phyloP scores from a whole-genome alignment of 345 rosid species.

The Combretum micranthum region DNA sequence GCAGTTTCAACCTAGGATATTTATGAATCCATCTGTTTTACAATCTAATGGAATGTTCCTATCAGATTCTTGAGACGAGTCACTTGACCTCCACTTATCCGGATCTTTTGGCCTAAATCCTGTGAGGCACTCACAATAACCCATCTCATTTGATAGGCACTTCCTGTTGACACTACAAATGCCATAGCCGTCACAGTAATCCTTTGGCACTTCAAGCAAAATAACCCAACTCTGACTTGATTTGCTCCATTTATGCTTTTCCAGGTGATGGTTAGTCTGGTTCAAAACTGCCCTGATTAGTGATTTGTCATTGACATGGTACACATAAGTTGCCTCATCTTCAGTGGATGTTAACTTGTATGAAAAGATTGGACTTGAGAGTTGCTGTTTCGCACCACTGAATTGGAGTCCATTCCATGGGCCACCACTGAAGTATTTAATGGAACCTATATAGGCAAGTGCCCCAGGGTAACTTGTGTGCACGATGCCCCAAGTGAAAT shows the following conservation, averaged over 20 bases:
- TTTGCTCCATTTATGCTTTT: slow-evolving; percentile 5
- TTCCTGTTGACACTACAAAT: slow-evolving; percentile 14
- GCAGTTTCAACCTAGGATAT: slow-evolving; percentile 24
- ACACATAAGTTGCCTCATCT: slow-evolving; percentile 15
- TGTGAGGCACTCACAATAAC: background rate
- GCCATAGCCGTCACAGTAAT: slow-evolving; percentile 16
- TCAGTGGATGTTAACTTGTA: slow-evolving; percentile 8
- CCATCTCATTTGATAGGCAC: background rate
- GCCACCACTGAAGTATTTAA: slow-evolving; percentile 12
- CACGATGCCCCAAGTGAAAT: slow-evolving; percentile 12
- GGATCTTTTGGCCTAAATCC: background rate
- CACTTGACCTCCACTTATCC: slow-evolving; percentile 19
- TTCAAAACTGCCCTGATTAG: background rate
- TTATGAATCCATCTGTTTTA: slow-evolving; percentile 24
- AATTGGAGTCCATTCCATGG: slow-evolving; percentile 34
- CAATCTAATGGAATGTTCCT: slow-evolving; percentile 25
- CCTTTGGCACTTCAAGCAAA: slow-evolving; percentile 8
- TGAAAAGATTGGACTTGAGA: slow-evolving; percentile 8
- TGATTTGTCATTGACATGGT: slow-evolving; percentile 3
- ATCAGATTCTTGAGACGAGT: slow-evolving; percentile 35
- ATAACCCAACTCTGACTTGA: background rate
- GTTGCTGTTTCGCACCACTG: slow-evolving; percentile 15
- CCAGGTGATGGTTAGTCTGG: slow-evolving; percentile 4
- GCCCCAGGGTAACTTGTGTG: slow-evolving; percentile 23
- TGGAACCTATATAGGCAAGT: background rate